Evolutionary conservation across 1,139 yeast genomes (phyloP).

Genomic region (Oligophagozyma castellii): DNA sequence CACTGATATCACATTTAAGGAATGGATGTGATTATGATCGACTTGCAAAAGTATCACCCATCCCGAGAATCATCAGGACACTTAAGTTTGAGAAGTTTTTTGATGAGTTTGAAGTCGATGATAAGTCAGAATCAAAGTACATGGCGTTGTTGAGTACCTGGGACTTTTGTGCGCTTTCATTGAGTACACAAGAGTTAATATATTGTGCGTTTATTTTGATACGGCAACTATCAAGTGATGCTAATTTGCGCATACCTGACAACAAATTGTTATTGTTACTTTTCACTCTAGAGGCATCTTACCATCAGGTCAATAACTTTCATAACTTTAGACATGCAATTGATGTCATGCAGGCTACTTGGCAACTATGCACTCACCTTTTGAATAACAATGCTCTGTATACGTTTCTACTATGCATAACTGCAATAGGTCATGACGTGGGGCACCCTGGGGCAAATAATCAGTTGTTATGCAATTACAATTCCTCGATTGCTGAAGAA

Average conservation of each 20-base stretch:
- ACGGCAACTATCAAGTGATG: slow-evolving; percentile 10
- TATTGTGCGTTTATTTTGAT: slow-evolving; percentile 18
- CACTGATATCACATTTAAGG: slow-evolving; percentile 14
- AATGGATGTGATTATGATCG: slow-evolving; percentile 1
- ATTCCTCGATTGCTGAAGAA: slow-evolving; percentile 52
- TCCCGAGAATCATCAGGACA: slow-evolving; percentile 11
- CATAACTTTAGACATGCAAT: slow-evolving; percentile 94
- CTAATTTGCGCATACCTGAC: slow-evolving; percentile 9
- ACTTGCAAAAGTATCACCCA: slow-evolving; percentile 1
- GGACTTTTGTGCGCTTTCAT: slow-evolving; percentile 20
- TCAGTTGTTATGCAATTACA: slow-evolving; percentile 45
- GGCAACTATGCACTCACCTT: slow-evolving; percentile 13
- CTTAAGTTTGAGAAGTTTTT: slow-evolving; percentile 7
- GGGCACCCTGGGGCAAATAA: slow-evolving; percentile 96
- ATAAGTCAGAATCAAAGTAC: slow-evolving; percentile 5
- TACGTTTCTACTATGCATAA: slow-evolving; percentile 36
- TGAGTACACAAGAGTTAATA: slow-evolving; percentile 17
- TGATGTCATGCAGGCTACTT: slow-evolving; percentile 84
- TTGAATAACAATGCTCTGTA: slow-evolving; percentile 1
- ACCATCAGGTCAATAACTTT: slow-evolving; percentile 75
- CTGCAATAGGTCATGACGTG: slow-evolving; percentile 90
- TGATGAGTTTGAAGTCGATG: not conserved
- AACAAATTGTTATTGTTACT: slow-evolving; percentile 16
- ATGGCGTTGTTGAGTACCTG: slow-evolving; percentile 14
- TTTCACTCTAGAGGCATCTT: slow-evolving; percentile 43